A percentile compares a stretch with the other conserved stretches of the same genome.
Evolutionary conservation across 2,329 filamentous ascomycete species (phyloP).

Genomic region (Neurospora crassa): DNA sequence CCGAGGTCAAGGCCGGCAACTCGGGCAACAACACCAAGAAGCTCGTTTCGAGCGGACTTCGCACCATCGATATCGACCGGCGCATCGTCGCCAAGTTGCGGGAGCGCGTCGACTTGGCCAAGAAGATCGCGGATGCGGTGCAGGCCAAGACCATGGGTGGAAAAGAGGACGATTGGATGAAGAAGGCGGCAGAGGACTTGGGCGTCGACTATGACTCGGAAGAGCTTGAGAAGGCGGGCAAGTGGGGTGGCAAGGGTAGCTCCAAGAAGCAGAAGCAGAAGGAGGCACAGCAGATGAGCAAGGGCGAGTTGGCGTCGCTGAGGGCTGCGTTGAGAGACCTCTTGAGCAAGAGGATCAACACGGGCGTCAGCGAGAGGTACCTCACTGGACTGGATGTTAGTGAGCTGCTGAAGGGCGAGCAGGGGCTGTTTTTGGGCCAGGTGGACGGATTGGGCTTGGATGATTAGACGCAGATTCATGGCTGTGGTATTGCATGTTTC

Average conservation of each 20-base stretch:
- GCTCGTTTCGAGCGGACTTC: conserved; percentile 42
- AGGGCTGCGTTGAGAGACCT: conserved; percentile 63
- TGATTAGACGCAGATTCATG: conserved; percentile 2
- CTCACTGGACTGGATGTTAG: conserved; percentile 71
- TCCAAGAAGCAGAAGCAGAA: conserved; percentile 68
- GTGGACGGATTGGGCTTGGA: conserved; percentile 33
- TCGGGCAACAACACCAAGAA: conserved; percentile 24
- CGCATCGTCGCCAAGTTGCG: conserved; percentile 68
- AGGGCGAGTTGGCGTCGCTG: conserved; percentile 61
- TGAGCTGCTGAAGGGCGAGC: conserved; percentile 54
- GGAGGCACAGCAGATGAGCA: conserved; percentile 56
- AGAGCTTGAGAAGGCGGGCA: conserved; percentile 60
- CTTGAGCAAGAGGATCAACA: conserved; percentile 66
- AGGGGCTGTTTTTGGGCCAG: conserved; percentile 56
- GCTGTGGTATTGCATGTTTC: background rate
- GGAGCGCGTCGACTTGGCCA: conserved; percentile 69
- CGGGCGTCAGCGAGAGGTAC: conserved; percentile 81
- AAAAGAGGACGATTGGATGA: conserved; percentile 77
- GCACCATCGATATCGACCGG: conserved; percentile 74
- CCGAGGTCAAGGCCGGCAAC: conserved; percentile 30
- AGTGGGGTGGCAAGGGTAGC: conserved; percentile 58
- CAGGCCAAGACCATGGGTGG: conserved; percentile 82
- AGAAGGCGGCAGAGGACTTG: conserved; percentile 77
- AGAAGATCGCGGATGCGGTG: conserved; percentile 72
- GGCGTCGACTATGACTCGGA: conserved; percentile 91